These are phyloP conservation scores for Lodderomyces parapsilosis DNA, from an alignment of 1,139 yeast genomes.

Conservation along the genomic window DNA sequence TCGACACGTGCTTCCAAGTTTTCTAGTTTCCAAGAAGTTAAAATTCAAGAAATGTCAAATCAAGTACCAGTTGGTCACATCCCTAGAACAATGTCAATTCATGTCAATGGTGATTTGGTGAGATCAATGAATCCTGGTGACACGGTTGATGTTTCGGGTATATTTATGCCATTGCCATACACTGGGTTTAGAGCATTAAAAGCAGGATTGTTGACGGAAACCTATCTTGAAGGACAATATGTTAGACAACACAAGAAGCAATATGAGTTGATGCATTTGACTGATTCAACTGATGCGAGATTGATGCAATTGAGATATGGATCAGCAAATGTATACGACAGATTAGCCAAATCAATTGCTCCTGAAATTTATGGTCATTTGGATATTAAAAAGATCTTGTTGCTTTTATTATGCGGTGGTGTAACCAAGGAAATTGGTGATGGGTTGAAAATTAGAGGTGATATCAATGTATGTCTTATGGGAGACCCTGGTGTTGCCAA, in stretches of 20 bases:
- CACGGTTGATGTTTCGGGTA: constrained; percentile 87
- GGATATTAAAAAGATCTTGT: constrained; percentile 88
- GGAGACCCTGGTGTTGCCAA: constrained; percentile 99
- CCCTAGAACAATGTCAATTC: constrained; percentile 82
- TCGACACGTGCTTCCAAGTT: constrained; percentile 96
- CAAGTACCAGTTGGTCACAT: constrained; percentile 99
- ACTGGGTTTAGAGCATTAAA: constrained; percentile 90
- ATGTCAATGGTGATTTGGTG: constrained; percentile 86
- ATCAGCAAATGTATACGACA: constrained; percentile 73
- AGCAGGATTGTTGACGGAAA: constrained; percentile 93
- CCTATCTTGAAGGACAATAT: constrained; percentile 85
- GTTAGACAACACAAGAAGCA: constrained; percentile 87
- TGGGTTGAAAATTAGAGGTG: constrained; percentile 97
- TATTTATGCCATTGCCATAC: constrained; percentile 90
- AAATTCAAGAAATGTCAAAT: constrained; percentile 89
- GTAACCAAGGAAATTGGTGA: constrained; percentile 94
- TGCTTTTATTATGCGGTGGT: constrained; percentile 88
- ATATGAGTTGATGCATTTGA: constrained; percentile 66
- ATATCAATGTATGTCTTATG: constrained; percentile 93
- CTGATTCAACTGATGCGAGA: constrained; percentile 53
- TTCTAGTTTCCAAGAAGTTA: constrained; percentile 91
- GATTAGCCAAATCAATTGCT: constrained; percentile 86
- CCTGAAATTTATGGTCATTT: constrained; percentile 96
- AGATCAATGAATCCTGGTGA: constrained; percentile 93
- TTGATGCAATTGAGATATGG: constrained; percentile 46